A percentile compares a stretch with the other conserved stretches of the same genome.
These are phyloP conservation scores for Blastomyces emzantsi DNA, from an alignment of 2,329 filamentous ascomycete genomes.

Conservation along the genomic window DNA sequence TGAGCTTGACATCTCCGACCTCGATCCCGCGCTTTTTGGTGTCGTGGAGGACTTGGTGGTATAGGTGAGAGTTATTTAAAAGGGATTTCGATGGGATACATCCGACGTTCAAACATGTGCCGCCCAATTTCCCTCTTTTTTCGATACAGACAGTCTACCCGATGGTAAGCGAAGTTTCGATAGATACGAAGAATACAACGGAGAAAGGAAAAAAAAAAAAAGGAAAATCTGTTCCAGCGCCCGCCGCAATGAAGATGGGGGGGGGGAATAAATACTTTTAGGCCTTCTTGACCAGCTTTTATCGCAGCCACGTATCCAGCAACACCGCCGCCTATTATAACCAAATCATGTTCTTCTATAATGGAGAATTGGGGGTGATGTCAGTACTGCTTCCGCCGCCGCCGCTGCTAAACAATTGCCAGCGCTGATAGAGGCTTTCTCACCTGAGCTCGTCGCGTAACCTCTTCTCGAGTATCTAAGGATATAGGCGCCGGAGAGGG, in stretches of 20 bases:
- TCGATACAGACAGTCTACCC: constrained; percentile 87
- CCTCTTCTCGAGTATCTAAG: constrained; percentile 47
- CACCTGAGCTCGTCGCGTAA: constrained; percentile 46
- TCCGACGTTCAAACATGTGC: constrained; percentile 97
- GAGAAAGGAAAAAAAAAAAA: not conserved
- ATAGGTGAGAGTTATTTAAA: constrained; percentile 98
- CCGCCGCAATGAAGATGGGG: constrained; percentile 6
- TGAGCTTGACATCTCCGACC: constrained; percentile 93
- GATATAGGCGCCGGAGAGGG: constrained; percentile 37
- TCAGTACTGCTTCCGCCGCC: constrained; percentile 14
- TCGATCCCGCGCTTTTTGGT: constrained; percentile 96
- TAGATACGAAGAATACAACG: not conserved
- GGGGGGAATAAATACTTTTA: constrained; percentile 63
- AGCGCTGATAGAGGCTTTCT: constrained; percentile 13
- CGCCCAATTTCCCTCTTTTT: constrained; percentile 89
- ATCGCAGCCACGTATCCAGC: constrained; percentile 98
- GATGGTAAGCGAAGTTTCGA: constrained; percentile 1
- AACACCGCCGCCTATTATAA: constrained; percentile 97
- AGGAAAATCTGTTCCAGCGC: not conserved
- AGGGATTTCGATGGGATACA: constrained; percentile 99
- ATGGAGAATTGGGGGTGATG: not conserved
- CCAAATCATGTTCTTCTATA: constrained; percentile 85
- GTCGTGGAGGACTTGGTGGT: constrained; percentile 95
- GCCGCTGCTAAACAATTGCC: not conserved
- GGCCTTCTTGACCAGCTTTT: constrained; percentile 93